A percentile compares a stretch with the other conserved stretches of the same genome.
phyloP scores from a whole-genome alignment of 2,329 filamentous ascomycete genomes.

The Alternaria arbusti region DNA sequence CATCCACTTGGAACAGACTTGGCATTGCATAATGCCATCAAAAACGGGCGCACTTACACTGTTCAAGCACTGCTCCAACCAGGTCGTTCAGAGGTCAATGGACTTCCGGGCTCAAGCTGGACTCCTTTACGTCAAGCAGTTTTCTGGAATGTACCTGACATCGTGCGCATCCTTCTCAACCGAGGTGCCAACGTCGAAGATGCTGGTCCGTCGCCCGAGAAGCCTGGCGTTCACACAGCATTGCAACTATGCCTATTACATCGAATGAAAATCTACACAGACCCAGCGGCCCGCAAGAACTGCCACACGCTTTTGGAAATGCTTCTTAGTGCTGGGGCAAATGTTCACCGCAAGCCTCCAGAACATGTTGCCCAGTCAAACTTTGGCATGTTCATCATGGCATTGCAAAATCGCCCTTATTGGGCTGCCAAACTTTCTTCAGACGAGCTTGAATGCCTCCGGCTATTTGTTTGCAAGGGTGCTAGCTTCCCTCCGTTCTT shows the following conservation, averaged over 20 bases:
- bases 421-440: conserved; percentile 32
- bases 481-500: conserved; percentile 31
- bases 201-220: conserved; percentile 10
- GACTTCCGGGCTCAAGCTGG: conserved; percentile 32
- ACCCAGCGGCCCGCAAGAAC: conserved; percentile 16
- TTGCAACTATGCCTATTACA: conserved; percentile 38
- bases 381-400: conserved; percentile 37
- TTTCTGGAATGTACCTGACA: conserved; percentile 38
- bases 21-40: conserved; percentile 46
- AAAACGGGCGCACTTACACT: conserved; percentile 38
- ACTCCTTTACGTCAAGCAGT: conserved; percentile 41
- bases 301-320: conserved; percentile 36
- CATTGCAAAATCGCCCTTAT: conserved; percentile 32
- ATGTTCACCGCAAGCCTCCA: conserved; percentile 28
- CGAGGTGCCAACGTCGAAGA: conserved; percentile 39
- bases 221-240: conserved; percentile 20
- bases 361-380: conserved; percentile 19
- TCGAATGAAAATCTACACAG: conserved; percentile 25
- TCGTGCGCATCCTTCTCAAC: conserved; percentile 39
- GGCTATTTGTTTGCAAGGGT: conserved; percentile 34
- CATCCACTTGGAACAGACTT: conserved; percentile 43
- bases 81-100: conserved; percentile 35
- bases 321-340: conserved; percentile 39
- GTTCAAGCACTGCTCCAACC: conserved; percentile 35
- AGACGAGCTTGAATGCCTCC: conserved; percentile 35